phyloP scores from a whole-genome alignment of 2,329 filamentous ascomycete genomes.

The Cadophora sp. region DNA sequence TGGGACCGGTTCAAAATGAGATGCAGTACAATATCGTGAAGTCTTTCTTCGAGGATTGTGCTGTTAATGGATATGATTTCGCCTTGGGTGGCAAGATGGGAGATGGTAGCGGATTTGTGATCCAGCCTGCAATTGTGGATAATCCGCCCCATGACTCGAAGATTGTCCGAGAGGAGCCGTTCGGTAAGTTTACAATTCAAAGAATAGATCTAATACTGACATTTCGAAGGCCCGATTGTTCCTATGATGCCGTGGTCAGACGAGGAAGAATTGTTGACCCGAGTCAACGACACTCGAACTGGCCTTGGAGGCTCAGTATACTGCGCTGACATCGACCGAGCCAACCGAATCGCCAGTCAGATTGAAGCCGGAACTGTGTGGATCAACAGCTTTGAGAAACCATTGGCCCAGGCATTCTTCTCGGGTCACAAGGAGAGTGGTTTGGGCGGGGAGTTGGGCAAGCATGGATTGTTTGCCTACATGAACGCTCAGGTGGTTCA shows the following conservation, averaged over 20 bases:
- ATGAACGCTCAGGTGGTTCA: conserved; percentile 37
- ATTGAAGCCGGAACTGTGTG: conserved; percentile 65
- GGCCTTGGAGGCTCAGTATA: conserved; percentile 66
- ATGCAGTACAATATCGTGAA: conserved; percentile 69
- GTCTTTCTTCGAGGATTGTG: conserved; percentile 60
- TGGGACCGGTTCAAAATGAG: conserved; percentile 67
- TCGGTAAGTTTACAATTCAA: conserved; percentile 44
- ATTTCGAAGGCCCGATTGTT: conserved; percentile 59
- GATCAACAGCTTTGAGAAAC: conserved; percentile 61
- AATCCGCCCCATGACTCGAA: conserved; percentile 61
- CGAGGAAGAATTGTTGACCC: conserved; percentile 63
- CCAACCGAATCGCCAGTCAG: conserved; percentile 57
- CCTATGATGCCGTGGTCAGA: conserved; percentile 66
- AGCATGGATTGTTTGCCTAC: conserved; percentile 40
- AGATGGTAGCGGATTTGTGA: conserved; percentile 57
- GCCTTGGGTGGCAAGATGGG: conserved; percentile 51
- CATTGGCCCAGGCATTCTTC: conserved; percentile 50
- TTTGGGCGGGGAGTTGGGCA: conserved; percentile 43
- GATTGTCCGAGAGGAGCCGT: conserved; percentile 65
- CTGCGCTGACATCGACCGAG: conserved; percentile 58
- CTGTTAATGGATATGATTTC: conserved; percentile 58
- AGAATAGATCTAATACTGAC: not conserved
- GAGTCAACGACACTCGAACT: conserved; percentile 59
- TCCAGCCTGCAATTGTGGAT: conserved; percentile 64
- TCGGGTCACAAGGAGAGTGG: conserved; percentile 46